Evolutionary conservation across 805 yeast genomes (phyloP), one percentile per base, ranked within the genome.

Genomic region (Grigorovia transvaalensis): DNA sequence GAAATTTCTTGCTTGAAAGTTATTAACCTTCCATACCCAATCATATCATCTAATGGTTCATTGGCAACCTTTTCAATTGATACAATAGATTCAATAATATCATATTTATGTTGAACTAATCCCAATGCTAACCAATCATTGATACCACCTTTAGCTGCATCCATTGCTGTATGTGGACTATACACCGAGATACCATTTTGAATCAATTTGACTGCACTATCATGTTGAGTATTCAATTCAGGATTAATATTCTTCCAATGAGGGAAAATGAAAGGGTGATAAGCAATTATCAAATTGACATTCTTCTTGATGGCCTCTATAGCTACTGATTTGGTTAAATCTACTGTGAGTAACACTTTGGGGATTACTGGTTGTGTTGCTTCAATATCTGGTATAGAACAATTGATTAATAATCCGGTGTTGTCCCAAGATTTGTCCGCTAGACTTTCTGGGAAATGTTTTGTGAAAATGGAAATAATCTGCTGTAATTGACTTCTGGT

Each of bases 401-500:
- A 70, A 61, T 90, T 96, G 9, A 93, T 84, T 46, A 93, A 68
- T 38, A 93, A 73, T 1, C 99, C 99, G 0, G 96, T 90, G 66
- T 93, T 93, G 63, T 93, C 99, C 99, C 99, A 93, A 2, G 89
- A 67, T 19, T 75, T 73, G 60, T 91, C 98, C 0, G 98, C 97
- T 54, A 85, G 76, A 46, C 77, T 78, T 15, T 78, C 65, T 1
- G 99, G 99, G 62, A 86, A 93, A n/a, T 82, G 71, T 56, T 78
- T 81, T 63, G 88, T 87, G 53, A 91, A 81, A 0, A 67, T 67
- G 9, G 68, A 63, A 8, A 84, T 71, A 1, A 80, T 74, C 45
- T 68, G 64, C 51, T 75, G 74, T 29, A 84, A 70, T 56, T 62
- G 65, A 17, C 54, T 44, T 49, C 57, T 61, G 9, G 59, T 38